Evolutionary conservation across 805 yeast genomes (phyloP).

Genomic region (Myxozyma geophila): DNA sequence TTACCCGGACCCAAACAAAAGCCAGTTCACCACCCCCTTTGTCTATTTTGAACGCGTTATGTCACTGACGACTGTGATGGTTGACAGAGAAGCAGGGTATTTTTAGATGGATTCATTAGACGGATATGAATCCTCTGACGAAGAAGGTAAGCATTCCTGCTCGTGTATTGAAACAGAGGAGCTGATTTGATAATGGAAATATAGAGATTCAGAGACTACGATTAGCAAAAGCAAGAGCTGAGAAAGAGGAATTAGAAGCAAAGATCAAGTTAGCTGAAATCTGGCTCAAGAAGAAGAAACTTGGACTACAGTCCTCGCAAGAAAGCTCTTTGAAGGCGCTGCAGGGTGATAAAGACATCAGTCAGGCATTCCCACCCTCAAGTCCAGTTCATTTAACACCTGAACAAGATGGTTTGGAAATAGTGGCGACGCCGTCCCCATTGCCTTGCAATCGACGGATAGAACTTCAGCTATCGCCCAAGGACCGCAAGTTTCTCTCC

Average conservation of each 20-base stretch:
- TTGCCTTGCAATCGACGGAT: not conserved
- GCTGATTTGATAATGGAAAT: not conserved
- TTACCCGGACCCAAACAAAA: not conserved
- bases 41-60: not conserved
- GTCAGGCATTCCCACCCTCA: not conserved
- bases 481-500: conserved; percentile 3
- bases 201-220: conserved; percentile 11
- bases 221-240: conserved; percentile 20
- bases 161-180: not conserved
- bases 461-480: conserved; percentile 4
- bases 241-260: conserved; percentile 20
- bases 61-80: not conserved
- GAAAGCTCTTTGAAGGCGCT: not conserved
- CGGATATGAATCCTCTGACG: not conserved
- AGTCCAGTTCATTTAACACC: not conserved
- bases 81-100: not conserved
- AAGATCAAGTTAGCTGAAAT: conserved; percentile 16
- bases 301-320: not conserved
- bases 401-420: not conserved
- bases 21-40: not conserved
- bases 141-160: not conserved
- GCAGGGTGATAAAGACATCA: not conserved
- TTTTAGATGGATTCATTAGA: not conserved
- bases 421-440: conserved; percentile 1
- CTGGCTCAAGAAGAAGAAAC: not conserved